Base-by-base conservation (phyloP, 1,284 basidiomycete species). In the Cutaneotrichosporon mucoides region DNA sequence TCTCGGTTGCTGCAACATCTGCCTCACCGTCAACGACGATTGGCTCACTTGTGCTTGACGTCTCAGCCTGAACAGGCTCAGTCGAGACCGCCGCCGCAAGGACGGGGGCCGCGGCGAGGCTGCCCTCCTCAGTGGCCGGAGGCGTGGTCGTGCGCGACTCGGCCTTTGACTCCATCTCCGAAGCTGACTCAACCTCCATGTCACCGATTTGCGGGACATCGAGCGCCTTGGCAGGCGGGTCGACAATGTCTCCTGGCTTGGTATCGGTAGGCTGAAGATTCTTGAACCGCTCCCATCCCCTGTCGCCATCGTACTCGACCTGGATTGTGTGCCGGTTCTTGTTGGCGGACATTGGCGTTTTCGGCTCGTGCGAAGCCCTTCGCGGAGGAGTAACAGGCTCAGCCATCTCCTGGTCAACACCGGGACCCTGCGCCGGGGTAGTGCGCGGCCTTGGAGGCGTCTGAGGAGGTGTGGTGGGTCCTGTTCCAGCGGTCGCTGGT, bases 291-390 rank as follows among this genome's bases (percentile, higher is more conserved):
- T 61, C 57, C 62, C 62, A 64, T 3, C 48, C 36, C 58, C 45
- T 60, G 50, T 76, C 74, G 15, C 68, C 70, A 44, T 87, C 87
- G 67, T 93, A 93, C 74, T 95, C 92, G 57, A 96, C 87, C 76
- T 96, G 92, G 44, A 95, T 90, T 2, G 92, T 95, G 77, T 95
- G 91, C 12, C 88, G 79, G 73, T 86, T 84, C 55, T 71, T 75
- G 69, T 73, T 77, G 53, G 71, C 56, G 55, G 73, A 69, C 71
- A 76, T 63, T 46, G 73, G 63, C 55, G 66, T 58, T 63, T 62
- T 9, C 41, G 50, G 42, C 15, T 24, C 43, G 15, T 38, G 41
- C 33, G 34, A 15, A 2, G 9, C 46, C n/a, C 35, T 11, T 13
- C 38, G 42, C 3, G 50, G 48, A 6, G 60, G 54, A 2, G 51